Percentiles rank a stretch among this genome's conserved stretches.
phyloP scores from a whole-genome alignment of 2,329 filamentous ascomycete species.

The Pestalotiopsis sp. region DNA sequence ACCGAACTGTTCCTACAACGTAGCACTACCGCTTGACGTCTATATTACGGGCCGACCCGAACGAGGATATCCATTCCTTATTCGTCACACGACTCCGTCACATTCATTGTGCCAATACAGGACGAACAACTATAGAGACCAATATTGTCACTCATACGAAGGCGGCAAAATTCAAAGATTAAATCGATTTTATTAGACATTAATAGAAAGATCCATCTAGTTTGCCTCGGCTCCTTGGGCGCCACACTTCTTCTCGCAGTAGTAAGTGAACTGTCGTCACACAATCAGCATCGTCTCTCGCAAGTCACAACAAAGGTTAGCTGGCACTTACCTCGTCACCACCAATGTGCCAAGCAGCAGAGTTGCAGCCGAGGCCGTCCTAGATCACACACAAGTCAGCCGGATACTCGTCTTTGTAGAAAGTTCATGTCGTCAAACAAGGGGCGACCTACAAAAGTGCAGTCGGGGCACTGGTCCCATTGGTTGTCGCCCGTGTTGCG shows the following conservation, averaged over 20 bases:
- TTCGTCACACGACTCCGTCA: background rate
- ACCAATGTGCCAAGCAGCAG: conserved; percentile 1
- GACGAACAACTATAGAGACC: no score
- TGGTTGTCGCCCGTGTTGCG: conserved; percentile 6
- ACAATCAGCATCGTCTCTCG: background rate
- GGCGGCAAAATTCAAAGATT: background rate
- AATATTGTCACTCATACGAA: no score
- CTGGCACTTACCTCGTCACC: background rate
- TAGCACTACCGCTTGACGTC: background rate
- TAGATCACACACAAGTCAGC: background rate
- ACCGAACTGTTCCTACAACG: background rate
- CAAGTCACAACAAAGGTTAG: background rate
- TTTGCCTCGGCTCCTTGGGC: conserved; percentile 2
- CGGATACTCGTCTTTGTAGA: background rate
- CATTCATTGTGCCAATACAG: no score
- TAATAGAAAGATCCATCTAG: background rate
- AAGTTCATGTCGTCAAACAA: background rate
- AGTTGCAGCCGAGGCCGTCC: conserved; percentile 10
- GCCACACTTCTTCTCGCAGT: conserved; percentile 5
- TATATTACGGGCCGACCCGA: background rate
- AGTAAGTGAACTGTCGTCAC: background rate
- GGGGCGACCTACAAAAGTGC: background rate
- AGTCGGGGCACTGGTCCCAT: conserved; percentile 10
- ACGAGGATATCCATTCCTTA: background rate
- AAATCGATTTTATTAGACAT: background rate